Evolutionary conservation across 345 rosid genomes (phyloP), one percentile per base, ranked within the genome.

Genomic region (Sisymbrium irio): DNA sequence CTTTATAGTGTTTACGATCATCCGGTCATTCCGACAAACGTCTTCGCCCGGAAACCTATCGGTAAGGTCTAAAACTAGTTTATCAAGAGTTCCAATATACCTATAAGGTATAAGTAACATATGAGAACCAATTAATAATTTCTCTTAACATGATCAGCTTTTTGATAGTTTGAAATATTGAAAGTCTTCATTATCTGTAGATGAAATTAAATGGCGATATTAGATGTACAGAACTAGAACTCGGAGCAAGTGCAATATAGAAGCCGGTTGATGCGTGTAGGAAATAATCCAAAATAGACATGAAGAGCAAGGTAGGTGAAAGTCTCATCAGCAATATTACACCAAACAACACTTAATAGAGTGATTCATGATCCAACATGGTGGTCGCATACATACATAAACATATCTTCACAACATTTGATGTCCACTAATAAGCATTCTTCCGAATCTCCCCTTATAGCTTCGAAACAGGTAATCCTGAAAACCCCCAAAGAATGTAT

Each of bases 381-480:
- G 63, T 75, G 51, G 37, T 30, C 41, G 32, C 30, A 39, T 51
- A 61, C 74, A 75, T 27, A 35, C 74, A 50, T 61, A 36, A 75
- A 61, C 25, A 22, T 22, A 22, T 22, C 25, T 22, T 22, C 68
- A 60, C 56, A 67, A 40, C 54, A 57, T 58, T 45, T 27, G 14
- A 59, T 62, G 61, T 68, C 51, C 19, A 68, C 27, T 69, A 42
- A 6, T 0, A 40, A 15, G 8, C 25, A 15, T 69, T 42, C 58
- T 53, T 63, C 45, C 61, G 63, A 19, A 19, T 27, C 39, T 56
- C 44, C 15, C 4, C 1, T 77, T 57, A 67, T 65, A 93, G 86
- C 87, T 84, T 93, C 28, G 98, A 91, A 77, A 84, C 85, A 1
- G 96, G 98, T 51, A 93, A 80, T 73, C 91, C 97, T 91, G 89